phyloP scores from a whole-genome alignment of 441 rosid genomes.

The Aquilaria agallochum region DNA sequence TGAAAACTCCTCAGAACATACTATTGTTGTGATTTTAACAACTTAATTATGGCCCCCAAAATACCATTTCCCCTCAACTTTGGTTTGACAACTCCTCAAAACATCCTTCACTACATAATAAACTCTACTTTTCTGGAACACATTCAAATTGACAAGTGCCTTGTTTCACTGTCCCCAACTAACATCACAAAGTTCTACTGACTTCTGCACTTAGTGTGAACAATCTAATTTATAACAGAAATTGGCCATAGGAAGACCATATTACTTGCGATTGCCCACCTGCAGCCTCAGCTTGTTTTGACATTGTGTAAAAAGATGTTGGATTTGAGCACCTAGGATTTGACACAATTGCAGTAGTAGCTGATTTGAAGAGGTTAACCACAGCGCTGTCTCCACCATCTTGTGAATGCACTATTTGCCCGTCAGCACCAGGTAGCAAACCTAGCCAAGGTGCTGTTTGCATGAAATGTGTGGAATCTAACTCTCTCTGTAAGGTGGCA shows the following conservation, averaged over 20 bases:
- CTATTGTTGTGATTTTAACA: too few relatives aligned
- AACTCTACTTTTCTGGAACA: too few relatives aligned
- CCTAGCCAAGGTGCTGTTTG: constrained; percentile 99
- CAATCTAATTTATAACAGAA: too few relatives aligned
- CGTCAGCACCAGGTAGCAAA: constrained; percentile 77
- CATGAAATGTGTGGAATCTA: constrained; percentile 86
- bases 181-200: too few relatives aligned
- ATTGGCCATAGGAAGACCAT: constrained; percentile 1
- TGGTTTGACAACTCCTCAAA: too few relatives aligned
- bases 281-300: constrained; percentile 99
- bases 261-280: constrained; percentile 38
- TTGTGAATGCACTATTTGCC: constrained; percentile 79
- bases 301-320: constrained; percentile 85
- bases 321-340: constrained; percentile 81
- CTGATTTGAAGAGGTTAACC: constrained; percentile 87
- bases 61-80: too few relatives aligned
- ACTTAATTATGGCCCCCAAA: too few relatives aligned
- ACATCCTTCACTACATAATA: too few relatives aligned
- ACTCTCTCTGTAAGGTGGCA: constrained; percentile 70
- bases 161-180: too few relatives aligned
- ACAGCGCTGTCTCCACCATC: constrained; percentile 87
- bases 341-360: constrained; percentile 73
- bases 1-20: too few relatives aligned
- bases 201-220: too few relatives aligned
- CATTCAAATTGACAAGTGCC: too few relatives aligned